phyloP scores from a whole-genome alignment of 2,329 filamentous ascomycete species.

The Cordyceps militaris region DNA sequence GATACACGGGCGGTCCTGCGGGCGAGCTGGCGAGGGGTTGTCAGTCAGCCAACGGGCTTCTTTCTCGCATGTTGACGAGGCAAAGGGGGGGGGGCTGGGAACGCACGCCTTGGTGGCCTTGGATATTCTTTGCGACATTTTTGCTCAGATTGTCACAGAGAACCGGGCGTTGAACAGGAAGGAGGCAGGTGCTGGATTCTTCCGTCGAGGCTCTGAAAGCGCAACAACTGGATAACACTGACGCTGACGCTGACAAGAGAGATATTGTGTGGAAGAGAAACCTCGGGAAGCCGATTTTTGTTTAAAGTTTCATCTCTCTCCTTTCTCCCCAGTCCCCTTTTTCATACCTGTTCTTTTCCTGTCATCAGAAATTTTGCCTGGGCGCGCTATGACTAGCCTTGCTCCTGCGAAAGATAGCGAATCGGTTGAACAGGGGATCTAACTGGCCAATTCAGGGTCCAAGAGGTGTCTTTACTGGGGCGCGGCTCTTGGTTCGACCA shows the following conservation, averaged over 20 bases:
- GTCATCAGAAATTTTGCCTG: background rate
- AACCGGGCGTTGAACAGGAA: too few relatives aligned
- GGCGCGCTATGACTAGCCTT: slow-evolving; percentile 3
- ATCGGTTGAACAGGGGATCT: background rate
- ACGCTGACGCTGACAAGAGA: background rate
- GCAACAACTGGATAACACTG: background rate
- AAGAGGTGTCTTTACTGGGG: background rate
- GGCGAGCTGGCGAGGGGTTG: background rate
- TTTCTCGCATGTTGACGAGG: too few relatives aligned
- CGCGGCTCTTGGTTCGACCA: background rate
- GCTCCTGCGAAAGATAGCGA: too few relatives aligned
- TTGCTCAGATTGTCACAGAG: background rate
- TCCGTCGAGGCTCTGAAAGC: background rate
- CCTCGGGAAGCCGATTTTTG: too few relatives aligned
- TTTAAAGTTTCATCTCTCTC: too few relatives aligned
- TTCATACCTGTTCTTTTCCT: background rate
- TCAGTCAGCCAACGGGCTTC: background rate
- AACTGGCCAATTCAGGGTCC: background rate
- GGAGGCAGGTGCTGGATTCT: too few relatives aligned
- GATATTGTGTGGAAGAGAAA: background rate
- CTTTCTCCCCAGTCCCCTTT: background rate
- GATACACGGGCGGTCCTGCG: slow-evolving; percentile 23
- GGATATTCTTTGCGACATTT: slow-evolving; percentile 5
- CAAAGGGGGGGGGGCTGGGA: too few relatives aligned
- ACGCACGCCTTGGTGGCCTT: slow-evolving; percentile 10